Evolutionary conservation across 176 grass and related monocot genomes (phyloP), one percentile per base, ranked within the genome.

Genomic region (Paspalum notatum): DNA sequence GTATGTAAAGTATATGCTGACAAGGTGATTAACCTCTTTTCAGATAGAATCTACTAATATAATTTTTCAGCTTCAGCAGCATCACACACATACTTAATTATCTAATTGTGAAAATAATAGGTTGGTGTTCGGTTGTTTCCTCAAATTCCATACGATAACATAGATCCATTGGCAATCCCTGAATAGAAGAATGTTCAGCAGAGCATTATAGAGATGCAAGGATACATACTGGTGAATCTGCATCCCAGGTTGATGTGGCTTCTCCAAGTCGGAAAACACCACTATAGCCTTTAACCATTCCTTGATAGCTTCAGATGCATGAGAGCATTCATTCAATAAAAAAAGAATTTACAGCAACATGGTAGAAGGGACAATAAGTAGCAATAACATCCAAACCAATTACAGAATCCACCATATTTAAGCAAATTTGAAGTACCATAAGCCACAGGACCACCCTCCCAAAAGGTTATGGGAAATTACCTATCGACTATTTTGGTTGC

Each of bases 211-310:
- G 51, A 47, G 55, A 68, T 68, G 40, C 21, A 47, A 79, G 54
- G 68, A 49, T 78, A 81, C 83, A 61, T 90, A 98, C 95, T 4
- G 92, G 88, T 81, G 95, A 98, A 90, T 98, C 95, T 81, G 95
- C 92, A 91, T 98, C 95, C 95, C 95, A 98, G 25, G 95, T 98
- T 83, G 95, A 98, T 91, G 95, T 98, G 46, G 95, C 95, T 85
- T 98, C 95, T 71, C 95, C 95, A 32, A 95, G 85, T 37, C 95
- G 85, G 42, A 98, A 98, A 86, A 93, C 66, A 85, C 95, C 90
- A 18, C 88, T 98, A 55, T 98, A 98, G 21, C 90, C 92, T 87
- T 98, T 98, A 61, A 89, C 69, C 95, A 98, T 95, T 61, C 86
- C 95, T 91, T 98, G 95, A 17, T 98, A 98, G 77, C 95, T 98